Evolutionary conservation across 371 early-diverging fungal genomes (phyloP).

Genomic region (Saksenaea vasiformis): DNA sequence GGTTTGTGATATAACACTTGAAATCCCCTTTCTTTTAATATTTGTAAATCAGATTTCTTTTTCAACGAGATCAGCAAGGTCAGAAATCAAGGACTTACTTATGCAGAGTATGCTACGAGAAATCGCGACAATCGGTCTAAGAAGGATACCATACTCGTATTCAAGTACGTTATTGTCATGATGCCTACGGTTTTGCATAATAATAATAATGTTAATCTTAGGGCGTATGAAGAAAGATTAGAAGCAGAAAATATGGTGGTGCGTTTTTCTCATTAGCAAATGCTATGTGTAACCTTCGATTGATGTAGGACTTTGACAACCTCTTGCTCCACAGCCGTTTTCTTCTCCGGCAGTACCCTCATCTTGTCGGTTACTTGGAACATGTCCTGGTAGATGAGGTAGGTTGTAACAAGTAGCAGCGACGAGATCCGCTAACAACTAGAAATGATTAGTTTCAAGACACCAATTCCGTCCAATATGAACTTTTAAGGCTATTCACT

Average conservation of each 20-base stretch:
- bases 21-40: not conserved
- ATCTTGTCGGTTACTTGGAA: conserved; percentile 19
- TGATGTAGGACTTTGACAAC: conserved; percentile 63
- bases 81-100: conserved; percentile 28
- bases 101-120: conserved; percentile 10
- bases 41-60: conserved; percentile 18
- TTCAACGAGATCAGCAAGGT: conserved; percentile 29
- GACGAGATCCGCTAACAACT: not conserved
- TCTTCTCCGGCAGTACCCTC: conserved; percentile 29
- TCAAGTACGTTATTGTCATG: conserved; percentile 15
- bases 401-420: not conserved
- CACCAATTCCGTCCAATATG: conserved; percentile 60
- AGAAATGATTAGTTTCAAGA: conserved; percentile 60
- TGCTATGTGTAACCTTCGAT: conserved; percentile 21
- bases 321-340: conserved; percentile 40
- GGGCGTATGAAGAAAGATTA: conserved; percentile 44
- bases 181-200: not conserved
- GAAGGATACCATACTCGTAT: conserved; percentile 24
- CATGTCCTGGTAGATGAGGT: conserved; percentile 65
- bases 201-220: conserved; percentile 12
- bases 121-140: not conserved
- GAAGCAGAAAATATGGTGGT: conserved; percentile 32
- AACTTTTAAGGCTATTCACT: conserved; percentile 41
- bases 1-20: not conserved
- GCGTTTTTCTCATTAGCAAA: conserved; percentile 22